phyloP scores from a whole-genome alignment of 1,139 yeast species.

The Scheffersomyces segobiensis region DNA sequence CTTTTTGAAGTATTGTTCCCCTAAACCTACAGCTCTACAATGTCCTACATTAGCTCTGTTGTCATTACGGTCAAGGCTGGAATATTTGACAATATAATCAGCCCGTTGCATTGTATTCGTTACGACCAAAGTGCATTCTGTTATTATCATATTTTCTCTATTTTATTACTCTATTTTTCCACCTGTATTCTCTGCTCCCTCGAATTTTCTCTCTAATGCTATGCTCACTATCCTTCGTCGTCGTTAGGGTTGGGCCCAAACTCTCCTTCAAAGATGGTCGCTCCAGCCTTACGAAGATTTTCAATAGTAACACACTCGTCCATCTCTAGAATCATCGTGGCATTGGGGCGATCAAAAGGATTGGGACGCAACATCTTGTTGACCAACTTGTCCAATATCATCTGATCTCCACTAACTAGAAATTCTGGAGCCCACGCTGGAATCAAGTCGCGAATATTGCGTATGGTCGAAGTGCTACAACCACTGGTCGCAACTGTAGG shows the following conservation, averaged over 20 bases:
- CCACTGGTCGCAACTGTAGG: background rate
- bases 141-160: background rate
- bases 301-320: slow-evolving; percentile 82
- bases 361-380: slow-evolving; percentile 88
- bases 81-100: background rate
- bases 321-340: slow-evolving; percentile 63
- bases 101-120: background rate
- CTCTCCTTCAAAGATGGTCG: slow-evolving; percentile 94
- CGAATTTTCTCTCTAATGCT: background rate
- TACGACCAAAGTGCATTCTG: background rate
- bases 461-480: slow-evolving; percentile 4
- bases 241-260: slow-evolving; percentile 66
- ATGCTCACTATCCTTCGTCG: slow-evolving; percentile 5
- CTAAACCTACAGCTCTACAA: background rate
- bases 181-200: background rate
- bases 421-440: slow-evolving; percentile 89
- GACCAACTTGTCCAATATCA: slow-evolving; percentile 76
- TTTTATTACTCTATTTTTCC: background rate
- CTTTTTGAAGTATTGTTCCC: background rate
- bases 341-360: slow-evolving; percentile 82
- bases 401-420: slow-evolving; percentile 65
- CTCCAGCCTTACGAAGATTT: slow-evolving; percentile 85
- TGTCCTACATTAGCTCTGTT: background rate
- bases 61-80: background rate
- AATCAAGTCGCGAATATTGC: slow-evolving; percentile 27